Base-by-base conservation (phyloP, 2,329 filamentous ascomycete species). In the Colletotrichum cuscutae region DNA sequence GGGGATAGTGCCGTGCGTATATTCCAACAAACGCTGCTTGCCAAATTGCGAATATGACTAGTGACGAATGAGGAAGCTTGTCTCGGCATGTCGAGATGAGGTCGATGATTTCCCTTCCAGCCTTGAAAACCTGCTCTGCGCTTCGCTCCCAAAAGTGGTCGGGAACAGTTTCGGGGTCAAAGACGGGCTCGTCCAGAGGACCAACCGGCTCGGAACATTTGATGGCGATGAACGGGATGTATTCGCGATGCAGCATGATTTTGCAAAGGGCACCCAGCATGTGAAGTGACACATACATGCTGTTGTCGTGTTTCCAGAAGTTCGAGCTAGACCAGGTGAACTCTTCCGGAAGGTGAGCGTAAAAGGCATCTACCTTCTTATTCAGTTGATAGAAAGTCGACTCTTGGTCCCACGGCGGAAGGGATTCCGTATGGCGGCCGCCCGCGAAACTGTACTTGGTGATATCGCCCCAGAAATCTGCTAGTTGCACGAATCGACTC, bases 171-270 rank as follows among this genome's bases (percentile, higher is more conserved):
- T 86, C 84, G 13, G 85, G 78, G 2, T 86, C 82, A 69, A 91
- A 90, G 0, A 82, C 83, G 2, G 90, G 89, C 62, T 85, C 84
- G 76, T 93, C 91, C 12, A 93, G 80, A 0, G 92, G 91, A 0
- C 89, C 89, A 46, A 82, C 76, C 0, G 88, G 88, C 24, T 78
- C 80, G 2, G 77, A 74, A 75, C 86, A 89, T 9, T 86, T 84
- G n/a, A 92, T 84, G 2, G 91, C 89, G 19, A 92, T 86, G 77
- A 92, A 93, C 0, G 91, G 91, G 30, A 93, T 86, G 74, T 91
- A 93, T 78, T 93, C 91, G 74, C 92, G 86, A 77, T 93, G 90
- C 32, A 94, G 84, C 83, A 93, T 90, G 74, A 94, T 91, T 68
- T 88, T 86, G 78, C 90, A 93, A 2, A 94, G 84, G 1, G 89